Conservation (phyloP, 345 rosid genomes). For the Linum tenue region DNA sequence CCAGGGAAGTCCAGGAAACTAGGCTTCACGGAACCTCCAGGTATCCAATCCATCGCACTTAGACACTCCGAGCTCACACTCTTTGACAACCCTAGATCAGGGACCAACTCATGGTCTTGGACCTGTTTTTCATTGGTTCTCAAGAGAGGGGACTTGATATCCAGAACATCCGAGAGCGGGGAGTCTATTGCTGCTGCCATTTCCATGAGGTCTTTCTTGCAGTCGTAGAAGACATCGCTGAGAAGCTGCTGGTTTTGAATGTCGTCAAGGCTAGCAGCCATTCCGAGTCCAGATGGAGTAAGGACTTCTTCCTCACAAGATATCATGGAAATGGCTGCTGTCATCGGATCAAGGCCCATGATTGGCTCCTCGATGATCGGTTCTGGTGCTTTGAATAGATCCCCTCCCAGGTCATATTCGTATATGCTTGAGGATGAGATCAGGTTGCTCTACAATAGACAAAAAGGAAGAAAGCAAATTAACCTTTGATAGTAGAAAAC, state of each 20-base stretch:
- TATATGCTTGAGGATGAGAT: constrained; percentile 36
- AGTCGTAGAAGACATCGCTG: constrained; percentile 59
- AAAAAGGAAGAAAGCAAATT: constrained; percentile 8
- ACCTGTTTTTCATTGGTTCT: constrained; percentile 32
- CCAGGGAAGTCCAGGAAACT: constrained; percentile 51
- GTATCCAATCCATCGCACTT: constrained; percentile 66
- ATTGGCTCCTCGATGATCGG: constrained; percentile 64
- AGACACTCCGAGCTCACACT: constrained; percentile 67
- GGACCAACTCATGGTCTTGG: constrained; percentile 28
- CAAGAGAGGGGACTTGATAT: constrained; percentile 43
- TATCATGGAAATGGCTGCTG: constrained; percentile 69
- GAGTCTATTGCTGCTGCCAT: constrained; percentile 36
- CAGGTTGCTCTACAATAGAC: constrained; percentile 34
- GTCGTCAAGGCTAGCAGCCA: constrained; percentile 37
- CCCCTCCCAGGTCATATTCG: constrained; percentile 83
- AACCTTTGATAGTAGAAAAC: not conserved
- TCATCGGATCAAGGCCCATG: constrained; percentile 52
- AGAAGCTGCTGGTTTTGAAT: constrained; percentile 63
- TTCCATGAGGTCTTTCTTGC: constrained; percentile 75
- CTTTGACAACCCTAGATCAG: constrained; percentile 40
- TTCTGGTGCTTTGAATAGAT: constrained; percentile 83
- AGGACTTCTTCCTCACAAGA: constrained; percentile 60
- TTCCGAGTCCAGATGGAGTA: constrained; percentile 50
- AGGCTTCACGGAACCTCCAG: constrained; percentile 37
- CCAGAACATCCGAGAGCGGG: constrained; percentile 41